phyloP scores from a whole-genome alignment of 148 eudicot species.

The Nepenthes mirabilis region DNA sequence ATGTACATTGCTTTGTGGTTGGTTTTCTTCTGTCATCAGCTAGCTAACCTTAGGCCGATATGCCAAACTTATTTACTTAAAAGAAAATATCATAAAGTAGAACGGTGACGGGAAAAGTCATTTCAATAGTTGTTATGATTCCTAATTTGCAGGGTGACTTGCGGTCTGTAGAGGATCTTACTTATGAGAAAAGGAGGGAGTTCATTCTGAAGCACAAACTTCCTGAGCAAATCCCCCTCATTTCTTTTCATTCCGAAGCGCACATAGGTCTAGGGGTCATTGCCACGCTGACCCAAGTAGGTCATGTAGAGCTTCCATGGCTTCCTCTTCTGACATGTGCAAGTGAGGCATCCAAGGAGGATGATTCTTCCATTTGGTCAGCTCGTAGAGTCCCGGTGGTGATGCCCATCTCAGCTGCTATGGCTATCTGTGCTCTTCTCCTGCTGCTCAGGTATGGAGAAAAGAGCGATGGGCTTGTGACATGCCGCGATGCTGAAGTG shows the following conservation, averaged over 20 bases:
- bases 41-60: too few relatives aligned
- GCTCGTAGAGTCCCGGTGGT: constrained; percentile 50
- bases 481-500: constrained; percentile 88
- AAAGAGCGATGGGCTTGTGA: constrained; percentile 86
- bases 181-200: constrained; percentile 72
- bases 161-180: constrained; percentile 70
- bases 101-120: too few relatives aligned
- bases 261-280: constrained; percentile 52
- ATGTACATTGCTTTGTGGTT: too few relatives aligned
- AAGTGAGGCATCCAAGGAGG: constrained; percentile 12
- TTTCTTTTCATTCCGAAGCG: constrained; percentile 90
- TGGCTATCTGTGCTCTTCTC: constrained; percentile 72
- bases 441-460: constrained; percentile 75
- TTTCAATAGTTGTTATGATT: too few relatives aligned
- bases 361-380: constrained; percentile 8
- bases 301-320: constrained; percentile 85
- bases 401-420: constrained; percentile 72
- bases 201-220: constrained; percentile 64
- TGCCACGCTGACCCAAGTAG: constrained; percentile 65
- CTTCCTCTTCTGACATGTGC: constrained; percentile 32
- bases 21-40: too few relatives aligned
- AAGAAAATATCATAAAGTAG: too few relatives aligned
- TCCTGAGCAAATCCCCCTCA: constrained; percentile 58
- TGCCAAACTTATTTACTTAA: too few relatives aligned
- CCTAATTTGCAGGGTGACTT: constrained; percentile 55